Conservation (phyloP, 768 basidiomycete genomes). For the Tephrocybe sp. region DNA sequence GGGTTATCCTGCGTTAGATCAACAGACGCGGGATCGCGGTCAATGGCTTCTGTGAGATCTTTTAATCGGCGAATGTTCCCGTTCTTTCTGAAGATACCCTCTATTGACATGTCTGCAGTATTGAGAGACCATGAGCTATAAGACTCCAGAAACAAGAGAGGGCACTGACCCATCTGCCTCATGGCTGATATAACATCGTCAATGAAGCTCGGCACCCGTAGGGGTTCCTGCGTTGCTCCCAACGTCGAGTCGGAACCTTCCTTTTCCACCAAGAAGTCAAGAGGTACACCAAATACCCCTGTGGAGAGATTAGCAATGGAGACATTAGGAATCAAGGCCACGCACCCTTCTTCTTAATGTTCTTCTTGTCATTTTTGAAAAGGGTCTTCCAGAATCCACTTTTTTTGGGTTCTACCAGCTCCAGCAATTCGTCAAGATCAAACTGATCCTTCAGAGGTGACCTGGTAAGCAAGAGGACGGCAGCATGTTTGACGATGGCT, state of each 20-base stretch:
- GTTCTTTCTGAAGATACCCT: slow-evolving; percentile 98
- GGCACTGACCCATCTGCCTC: slow-evolving; percentile 92
- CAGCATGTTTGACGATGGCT: slow-evolving; percentile 89
- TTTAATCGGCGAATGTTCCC: slow-evolving; percentile 95
- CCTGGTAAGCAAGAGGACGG: slow-evolving; percentile 76
- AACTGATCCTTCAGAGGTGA: slow-evolving; percentile 80
- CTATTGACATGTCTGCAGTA: slow-evolving; percentile 96
- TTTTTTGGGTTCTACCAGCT: slow-evolving; percentile 91
- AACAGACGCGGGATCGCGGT: slow-evolving; percentile 90
- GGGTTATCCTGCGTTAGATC: slow-evolving; percentile 94
- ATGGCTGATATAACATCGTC: slow-evolving; percentile 98
- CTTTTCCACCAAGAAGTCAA: slow-evolving; percentile 90
- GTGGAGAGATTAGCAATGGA: background rate
- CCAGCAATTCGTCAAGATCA: slow-evolving; percentile 91
- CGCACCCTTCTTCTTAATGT: slow-evolving; percentile 83
- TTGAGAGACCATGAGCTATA: background rate
- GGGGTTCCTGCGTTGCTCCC: slow-evolving; percentile 80
- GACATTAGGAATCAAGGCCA: background rate
- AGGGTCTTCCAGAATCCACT: slow-evolving; percentile 94
- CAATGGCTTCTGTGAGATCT: slow-evolving; percentile 88
- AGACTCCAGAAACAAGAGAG: slow-evolving; percentile 10
- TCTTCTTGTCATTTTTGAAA: slow-evolving; percentile 94
- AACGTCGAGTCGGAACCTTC: slow-evolving; percentile 95
- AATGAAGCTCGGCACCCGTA: slow-evolving; percentile 95
- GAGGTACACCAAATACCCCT: slow-evolving; percentile 93